Evolutionary conservation across 1,284 basidiomycete species (phyloP).

Genomic region (Ceratorhiza oryzae-sativae): DNA sequence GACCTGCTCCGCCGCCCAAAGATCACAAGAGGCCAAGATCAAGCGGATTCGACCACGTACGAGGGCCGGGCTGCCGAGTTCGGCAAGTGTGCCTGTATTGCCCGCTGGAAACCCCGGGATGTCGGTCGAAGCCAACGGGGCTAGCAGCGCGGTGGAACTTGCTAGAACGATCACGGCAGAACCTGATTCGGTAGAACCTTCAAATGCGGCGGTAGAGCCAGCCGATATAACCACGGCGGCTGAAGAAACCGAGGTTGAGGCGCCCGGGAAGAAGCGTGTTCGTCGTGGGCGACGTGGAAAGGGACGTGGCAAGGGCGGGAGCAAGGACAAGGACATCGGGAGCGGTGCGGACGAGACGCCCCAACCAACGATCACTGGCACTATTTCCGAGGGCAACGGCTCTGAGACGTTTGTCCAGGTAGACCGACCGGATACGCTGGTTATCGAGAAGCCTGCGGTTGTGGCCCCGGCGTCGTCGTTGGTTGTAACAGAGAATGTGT

Average conservation of each 20-base stretch:
- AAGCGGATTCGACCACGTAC: conserved; percentile 1
- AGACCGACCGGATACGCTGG: conserved; percentile 15
- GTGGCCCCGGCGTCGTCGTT: conserved; percentile 25
- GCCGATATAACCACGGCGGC: not conserved
- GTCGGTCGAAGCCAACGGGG: not conserved
- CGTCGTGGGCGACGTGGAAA: conserved; percentile 57
- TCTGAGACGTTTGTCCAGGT: conserved; percentile 29
- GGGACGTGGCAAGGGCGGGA: conserved; percentile 51
- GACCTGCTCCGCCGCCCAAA: conserved; percentile 23
- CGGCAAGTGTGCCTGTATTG: conserved; percentile 5
- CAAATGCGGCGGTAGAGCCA: not conserved
- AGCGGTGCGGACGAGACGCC: not conserved
- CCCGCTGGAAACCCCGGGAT: conserved; percentile 1
- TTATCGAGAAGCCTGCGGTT: conserved; percentile 17
- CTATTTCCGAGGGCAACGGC: not conserved
- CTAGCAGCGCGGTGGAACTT: conserved; percentile 1
- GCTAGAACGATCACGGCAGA: not conserved
- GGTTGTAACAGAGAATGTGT: conserved; percentile 33
- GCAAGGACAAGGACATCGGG: conserved; percentile 54
- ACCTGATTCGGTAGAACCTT: not conserved
- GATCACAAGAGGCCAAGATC: not conserved
- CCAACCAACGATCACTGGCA: not conserved
- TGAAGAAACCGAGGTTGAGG: conserved; percentile 54
- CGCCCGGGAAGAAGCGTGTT: conserved; percentile 56
- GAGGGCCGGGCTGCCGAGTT: not conserved